phyloP scores from a whole-genome alignment of 2,329 filamentous ascomycete species.

The Ophiosphaerella korrae region DNA sequence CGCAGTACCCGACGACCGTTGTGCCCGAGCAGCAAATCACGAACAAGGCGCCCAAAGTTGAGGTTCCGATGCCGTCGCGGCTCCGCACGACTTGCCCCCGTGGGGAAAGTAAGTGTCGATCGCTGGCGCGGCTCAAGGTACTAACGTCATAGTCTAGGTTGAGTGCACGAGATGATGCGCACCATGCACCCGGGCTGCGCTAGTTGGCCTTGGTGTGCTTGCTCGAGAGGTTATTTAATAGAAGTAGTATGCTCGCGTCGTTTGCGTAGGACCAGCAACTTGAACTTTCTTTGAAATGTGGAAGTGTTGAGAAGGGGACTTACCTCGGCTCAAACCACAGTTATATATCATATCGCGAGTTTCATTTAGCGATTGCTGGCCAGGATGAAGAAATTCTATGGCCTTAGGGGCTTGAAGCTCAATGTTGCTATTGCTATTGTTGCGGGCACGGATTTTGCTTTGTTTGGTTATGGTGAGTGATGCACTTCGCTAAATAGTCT shows the following conservation, averaged over 20 bases:
- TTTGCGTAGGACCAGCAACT: neutral
- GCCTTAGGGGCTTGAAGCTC: constrained; percentile 67
- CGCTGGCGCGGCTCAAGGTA: constrained; percentile 13
- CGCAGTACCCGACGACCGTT: too few relatives aligned
- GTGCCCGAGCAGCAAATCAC: too few relatives aligned
- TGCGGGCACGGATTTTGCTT: constrained; percentile 73
- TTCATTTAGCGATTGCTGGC: neutral
- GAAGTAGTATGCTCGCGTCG: neutral
- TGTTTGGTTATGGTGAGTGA: constrained; percentile 67
- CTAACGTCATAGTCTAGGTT: constrained; percentile 19
- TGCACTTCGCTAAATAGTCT: neutral
- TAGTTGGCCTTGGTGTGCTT: constrained; percentile 7
- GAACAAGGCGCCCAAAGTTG: too few relatives aligned
- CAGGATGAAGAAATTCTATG: constrained; percentile 59
- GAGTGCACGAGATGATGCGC: constrained; percentile 13
- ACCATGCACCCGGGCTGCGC: constrained; percentile 9
- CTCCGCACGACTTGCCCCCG: constrained; percentile 23
- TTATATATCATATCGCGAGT: neutral
- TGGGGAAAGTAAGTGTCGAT: constrained; percentile 10
- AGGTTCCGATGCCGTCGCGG: neutral
- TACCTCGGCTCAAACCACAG: neutral
- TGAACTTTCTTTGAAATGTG: constrained; percentile 6
- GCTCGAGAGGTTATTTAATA: constrained; percentile 6
- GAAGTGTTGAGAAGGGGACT: neutral
- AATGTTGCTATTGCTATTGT: constrained; percentile 72